A percentile compares a stretch with the other conserved stretches of the same genome.
Evolutionary conservation across 1,284 basidiomycete species (phyloP).

Genomic region (Pseudozyma pruni): DNA sequence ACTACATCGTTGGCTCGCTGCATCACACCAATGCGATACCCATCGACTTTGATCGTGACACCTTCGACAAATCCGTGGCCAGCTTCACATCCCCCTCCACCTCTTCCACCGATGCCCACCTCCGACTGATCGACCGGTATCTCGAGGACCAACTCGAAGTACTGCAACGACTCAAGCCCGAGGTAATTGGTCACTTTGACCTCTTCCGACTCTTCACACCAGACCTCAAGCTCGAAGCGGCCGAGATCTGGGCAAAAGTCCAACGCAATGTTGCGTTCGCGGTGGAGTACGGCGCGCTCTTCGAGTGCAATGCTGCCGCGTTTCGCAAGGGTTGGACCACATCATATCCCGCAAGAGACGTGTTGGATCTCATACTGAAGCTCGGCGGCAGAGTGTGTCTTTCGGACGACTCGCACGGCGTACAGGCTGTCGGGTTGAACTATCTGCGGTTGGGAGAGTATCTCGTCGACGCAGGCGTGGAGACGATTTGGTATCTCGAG

Average conservation of each 20-base stretch:
- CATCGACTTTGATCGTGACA: slow-evolving; percentile 88
- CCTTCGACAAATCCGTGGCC: slow-evolving; percentile 75
- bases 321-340: slow-evolving; percentile 89
- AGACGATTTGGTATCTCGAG: slow-evolving; percentile 77
- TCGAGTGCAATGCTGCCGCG: slow-evolving; percentile 92
- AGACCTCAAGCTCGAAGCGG: slow-evolving; percentile 74
- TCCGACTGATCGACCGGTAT: slow-evolving; percentile 44
- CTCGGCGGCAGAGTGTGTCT: slow-evolving; percentile 81
- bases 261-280: slow-evolving; percentile 81
- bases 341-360: slow-evolving; percentile 82
- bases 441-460: slow-evolving; percentile 79
- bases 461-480: slow-evolving; percentile 74
- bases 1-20: slow-evolving; percentile 92
- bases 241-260: slow-evolving; percentile 73
- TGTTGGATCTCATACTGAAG: slow-evolving; percentile 77
- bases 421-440: slow-evolving; percentile 86
- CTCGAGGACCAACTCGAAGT: slow-evolving; percentile 61
- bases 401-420: slow-evolving; percentile 96
- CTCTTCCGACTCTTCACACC: slow-evolving; percentile 60
- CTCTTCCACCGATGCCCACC: slow-evolving; percentile 20
- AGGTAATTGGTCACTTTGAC: slow-evolving; percentile 93
- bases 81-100: slow-evolving; percentile 67
- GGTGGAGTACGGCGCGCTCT: slow-evolving; percentile 85
- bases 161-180: slow-evolving; percentile 76
- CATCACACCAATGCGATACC: slow-evolving; percentile 89